phyloP scores from a whole-genome alignment of 306 rosid species.

The Trichosanthes truncata region DNA sequence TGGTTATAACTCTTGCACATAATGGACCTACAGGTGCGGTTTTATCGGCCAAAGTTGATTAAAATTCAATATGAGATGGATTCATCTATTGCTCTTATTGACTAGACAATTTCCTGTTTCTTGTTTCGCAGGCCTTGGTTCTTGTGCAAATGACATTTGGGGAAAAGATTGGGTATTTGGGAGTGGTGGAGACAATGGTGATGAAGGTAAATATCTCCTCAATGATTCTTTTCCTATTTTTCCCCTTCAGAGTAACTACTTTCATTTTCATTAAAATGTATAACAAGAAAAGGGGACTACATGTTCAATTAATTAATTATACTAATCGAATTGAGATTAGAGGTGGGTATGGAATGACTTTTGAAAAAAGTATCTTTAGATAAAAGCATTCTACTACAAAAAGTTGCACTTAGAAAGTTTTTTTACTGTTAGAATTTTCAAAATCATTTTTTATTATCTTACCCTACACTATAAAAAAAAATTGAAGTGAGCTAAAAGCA shows the following conservation, averaged over 20 bases:
- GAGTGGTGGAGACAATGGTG: slow-evolving; percentile 84
- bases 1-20: slow-evolving; percentile 67
- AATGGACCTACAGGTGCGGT: slow-evolving; percentile 69
- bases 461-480: no score
- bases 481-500: no score
- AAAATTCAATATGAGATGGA: background rate
- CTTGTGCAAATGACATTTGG: slow-evolving; percentile 70
- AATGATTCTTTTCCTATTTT: background rate
- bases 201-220: slow-evolving; percentile 45
- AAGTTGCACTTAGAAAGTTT: no score
- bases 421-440: no score
- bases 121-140: slow-evolving; percentile 67
- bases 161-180: slow-evolving; percentile 78
- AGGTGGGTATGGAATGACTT: no score
- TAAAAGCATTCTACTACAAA: no score
- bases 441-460: no score
- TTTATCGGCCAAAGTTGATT: slow-evolving; percentile 11
- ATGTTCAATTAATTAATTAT: no score
- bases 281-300: background rate
- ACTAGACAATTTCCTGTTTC: background rate
- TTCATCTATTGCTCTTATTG: background rate
- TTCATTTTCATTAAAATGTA: background rate
- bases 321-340: no score
- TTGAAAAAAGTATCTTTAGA: no score
- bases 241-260: background rate